These are phyloP conservation scores for Xylariomycetidae sp. DNA, from an alignment of 2,329 filamentous ascomycete genomes.

Conservation along the genomic window DNA sequence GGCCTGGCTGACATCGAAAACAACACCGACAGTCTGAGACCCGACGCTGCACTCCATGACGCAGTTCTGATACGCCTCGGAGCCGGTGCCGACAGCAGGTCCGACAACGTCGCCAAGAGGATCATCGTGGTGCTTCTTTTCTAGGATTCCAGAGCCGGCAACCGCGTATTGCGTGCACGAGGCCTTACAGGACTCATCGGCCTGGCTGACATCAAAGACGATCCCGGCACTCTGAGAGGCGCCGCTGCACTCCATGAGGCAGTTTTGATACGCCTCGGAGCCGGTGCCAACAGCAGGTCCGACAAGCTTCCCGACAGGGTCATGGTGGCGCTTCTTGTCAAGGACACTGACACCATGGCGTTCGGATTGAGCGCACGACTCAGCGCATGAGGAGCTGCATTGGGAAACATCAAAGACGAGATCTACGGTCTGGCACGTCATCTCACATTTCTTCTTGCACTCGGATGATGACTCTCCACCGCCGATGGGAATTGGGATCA, in stretches of 20 bases:
- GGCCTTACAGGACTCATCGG: conserved; percentile 2
- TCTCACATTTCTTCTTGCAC: conserved; percentile 5
- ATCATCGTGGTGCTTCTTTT: background rate
- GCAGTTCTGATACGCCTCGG: conserved; percentile 7
- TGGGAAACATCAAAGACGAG: conserved; percentile 6
- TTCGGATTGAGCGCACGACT: background rate
- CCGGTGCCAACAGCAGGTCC: background rate
- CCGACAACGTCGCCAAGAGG: background rate
- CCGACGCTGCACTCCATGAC: conserved; percentile 1
- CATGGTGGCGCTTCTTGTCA: background rate
- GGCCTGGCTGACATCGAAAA: conserved; percentile 1
- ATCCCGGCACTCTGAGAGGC: conserved; percentile 3
- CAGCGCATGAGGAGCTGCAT: conserved; percentile 3
- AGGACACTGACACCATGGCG: background rate
- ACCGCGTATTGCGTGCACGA: conserved; percentile 1
- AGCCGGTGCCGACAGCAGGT: background rate
- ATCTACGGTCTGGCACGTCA: conserved; percentile 7
- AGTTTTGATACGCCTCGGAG: conserved; percentile 4
- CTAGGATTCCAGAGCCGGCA: background rate
- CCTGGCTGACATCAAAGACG: conserved; percentile 1
- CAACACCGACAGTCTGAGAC: conserved; percentile 3
- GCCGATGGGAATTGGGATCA: background rate
- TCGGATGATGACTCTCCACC: background rate
- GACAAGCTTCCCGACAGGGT: background rate
- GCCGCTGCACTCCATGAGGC: conserved; percentile 3